Base-by-base conservation (phyloP, 352 stramenopile species). In the Globisporangium echinulatum region DNA sequence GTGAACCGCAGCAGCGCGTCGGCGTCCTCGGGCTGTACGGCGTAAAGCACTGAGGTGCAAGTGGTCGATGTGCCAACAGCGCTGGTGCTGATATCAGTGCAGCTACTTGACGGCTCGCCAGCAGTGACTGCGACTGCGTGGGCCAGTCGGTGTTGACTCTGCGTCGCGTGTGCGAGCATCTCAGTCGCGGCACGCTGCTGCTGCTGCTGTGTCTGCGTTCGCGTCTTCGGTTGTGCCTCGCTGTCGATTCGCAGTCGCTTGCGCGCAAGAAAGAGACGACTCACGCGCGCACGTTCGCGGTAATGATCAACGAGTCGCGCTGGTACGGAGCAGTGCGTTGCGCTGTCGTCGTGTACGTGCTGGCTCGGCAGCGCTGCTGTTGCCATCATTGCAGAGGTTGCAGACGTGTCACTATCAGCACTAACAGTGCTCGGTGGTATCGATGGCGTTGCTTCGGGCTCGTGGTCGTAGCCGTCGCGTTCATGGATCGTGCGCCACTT, bases 401-500 rank as follows among this genome's bases (percentile, higher is more conserved):
- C 37, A 13, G 9, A 14, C n/a, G 14, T 7, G 37, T 17, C 49
- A 17, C 42, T 3, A 4, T 47, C 42, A 17, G 5, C 11, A 7
- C 11, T 4, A 13, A 46, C 4, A 36, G 11, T 4, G 33, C 25
- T 8, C n/a, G 56, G 25, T 11, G 25, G 42, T 17, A n/a, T 14
- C 25, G 48, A 2, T 36, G 25, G 17, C 33, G 39, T 11, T 7
- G 19, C 2, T n/a, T 43, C 33, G 17, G 17, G 17, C 17, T 19
- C 17, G 17, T 19, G 17, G n/a, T 10, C 14, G 53, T 75, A 79
- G 3, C 59, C 62, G 43, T 77, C 77, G 2, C 42, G 70, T 11
- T 69, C 25, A 13, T 54, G 33, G 15, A 83, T 49, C 15, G 74
- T 50, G 2, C 66, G 61, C 77, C 72, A 87, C 42, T 84, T 82